Percentiles rank a stretch among this genome's conserved stretches.
phyloP scores from a whole-genome alignment of 2,329 filamentous ascomycete species.

The Aspergillus cejpii region DNA sequence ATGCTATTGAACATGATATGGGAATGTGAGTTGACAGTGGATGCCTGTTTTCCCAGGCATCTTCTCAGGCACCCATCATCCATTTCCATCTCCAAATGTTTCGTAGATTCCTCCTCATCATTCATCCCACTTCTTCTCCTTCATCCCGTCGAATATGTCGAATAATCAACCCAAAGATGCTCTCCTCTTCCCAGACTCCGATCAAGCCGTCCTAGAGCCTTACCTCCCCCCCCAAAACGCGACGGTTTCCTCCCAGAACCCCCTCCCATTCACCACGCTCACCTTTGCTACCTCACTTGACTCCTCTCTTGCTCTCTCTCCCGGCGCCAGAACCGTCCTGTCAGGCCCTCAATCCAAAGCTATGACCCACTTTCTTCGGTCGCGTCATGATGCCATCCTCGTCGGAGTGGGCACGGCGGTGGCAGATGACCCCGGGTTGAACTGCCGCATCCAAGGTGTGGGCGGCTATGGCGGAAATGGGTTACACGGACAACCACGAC shows the following conservation, averaged over 20 bases:
- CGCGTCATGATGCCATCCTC: conserved; percentile 74
- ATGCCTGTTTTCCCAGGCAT: neutral
- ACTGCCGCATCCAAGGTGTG: conserved; percentile 64
- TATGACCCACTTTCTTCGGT: conserved; percentile 92
- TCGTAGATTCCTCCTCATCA: no score
- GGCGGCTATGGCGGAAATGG: conserved; percentile 47
- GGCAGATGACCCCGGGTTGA: conserved; percentile 78
- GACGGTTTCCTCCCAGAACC: conserved; percentile 13
- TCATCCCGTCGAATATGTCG: no score
- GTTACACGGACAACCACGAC: conserved; percentile 60
- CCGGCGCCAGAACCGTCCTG: conserved; percentile 67
- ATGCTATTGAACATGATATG: no score
- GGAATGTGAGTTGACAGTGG: no score
- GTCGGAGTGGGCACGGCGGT: conserved; percentile 77
- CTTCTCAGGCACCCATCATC: no score
- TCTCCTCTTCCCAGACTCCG: conserved; percentile 35
- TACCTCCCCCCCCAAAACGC: conserved; percentile 39
- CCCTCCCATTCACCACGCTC: conserved; percentile 57
- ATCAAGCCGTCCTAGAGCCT: conserved; percentile 40
- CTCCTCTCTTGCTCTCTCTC: conserved; percentile 63
- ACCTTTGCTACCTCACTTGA: conserved; percentile 88
- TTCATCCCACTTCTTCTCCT: no score
- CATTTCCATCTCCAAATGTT: neutral
- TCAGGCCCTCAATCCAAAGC: conserved; percentile 74
- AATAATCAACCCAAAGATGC: conserved; percentile 18